Evolutionary conservation across 1,284 basidiomycete genomes (phyloP), one percentile per base, ranked within the genome.

Genomic region (Apiotrichum gracile): DNA sequence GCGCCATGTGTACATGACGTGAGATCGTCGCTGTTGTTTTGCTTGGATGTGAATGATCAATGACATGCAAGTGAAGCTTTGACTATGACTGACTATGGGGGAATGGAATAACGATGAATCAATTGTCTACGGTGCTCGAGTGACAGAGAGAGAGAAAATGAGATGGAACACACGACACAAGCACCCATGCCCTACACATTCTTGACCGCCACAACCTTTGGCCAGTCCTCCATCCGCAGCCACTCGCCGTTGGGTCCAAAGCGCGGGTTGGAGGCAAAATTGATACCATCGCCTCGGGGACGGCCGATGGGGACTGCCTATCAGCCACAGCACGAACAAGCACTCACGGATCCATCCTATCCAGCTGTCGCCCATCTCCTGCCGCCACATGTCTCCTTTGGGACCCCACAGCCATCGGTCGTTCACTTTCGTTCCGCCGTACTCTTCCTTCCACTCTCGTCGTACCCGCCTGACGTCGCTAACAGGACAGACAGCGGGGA

Each of bases 211-310:
- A 43, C 44, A 5, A 54, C 65, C 43, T 62, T 60, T 10, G 70
- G 69, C 74, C 74, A 74, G 38, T 72, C 65, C 38, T 64, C 50
- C 53, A 68, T 65, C 48, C 58, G 65, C 33, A 72, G 54, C 66
- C 74, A 71, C 52, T 74, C 68, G 2, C 74, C 74, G 50, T 72
- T 63, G 1, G 69, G 68, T 8, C 73, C 74, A 51, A 76, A 74
- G 7, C 65, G 60, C 8, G 68, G 68, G 55, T 74, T 74, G 19
- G 61, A 56, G 1, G 54, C 47, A 55, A 64, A 75, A 31, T 69
- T 55, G 16, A 72, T 29, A 0, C 74, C 74, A 48, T 76, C 68
- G 1, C 70, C 72, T 21, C 60, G 51, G 3, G 74, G 67, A 16
- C 60, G 53, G 3, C 73, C 73, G 9, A 76, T 58, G 0, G 74